Conservation (phyloP, 768 basidiomycete genomes). For the Lactifluus piperatus region DNA sequence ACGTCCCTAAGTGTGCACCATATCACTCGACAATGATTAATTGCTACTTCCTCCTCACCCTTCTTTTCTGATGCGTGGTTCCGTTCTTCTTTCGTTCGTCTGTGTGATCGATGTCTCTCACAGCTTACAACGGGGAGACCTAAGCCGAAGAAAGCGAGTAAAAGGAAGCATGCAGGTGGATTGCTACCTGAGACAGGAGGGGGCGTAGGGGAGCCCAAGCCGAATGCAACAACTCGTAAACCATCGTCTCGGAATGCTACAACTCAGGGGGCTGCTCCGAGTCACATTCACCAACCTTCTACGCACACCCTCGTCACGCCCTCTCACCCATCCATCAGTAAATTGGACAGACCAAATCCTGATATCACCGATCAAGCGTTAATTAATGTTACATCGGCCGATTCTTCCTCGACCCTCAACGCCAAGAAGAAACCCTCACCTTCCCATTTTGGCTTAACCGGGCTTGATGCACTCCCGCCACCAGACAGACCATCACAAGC, state of each 20-base stretch:
- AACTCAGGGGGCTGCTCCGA: not conserved
- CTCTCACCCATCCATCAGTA: not conserved
- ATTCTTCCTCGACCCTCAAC: no score
- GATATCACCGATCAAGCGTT: slow-evolving; percentile 26
- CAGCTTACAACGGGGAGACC: slow-evolving; percentile 73
- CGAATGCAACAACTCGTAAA: not conserved
- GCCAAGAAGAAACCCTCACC: slow-evolving; percentile 16
- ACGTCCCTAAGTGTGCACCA: slow-evolving; percentile 69
- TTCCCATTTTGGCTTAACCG: slow-evolving; percentile 26
- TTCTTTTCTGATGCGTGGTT: slow-evolving; percentile 20
- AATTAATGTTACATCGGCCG: slow-evolving; percentile 24
- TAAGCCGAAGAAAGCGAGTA: slow-evolving; percentile 27
- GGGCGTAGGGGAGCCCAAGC: not conserved
- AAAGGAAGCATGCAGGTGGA: not conserved
- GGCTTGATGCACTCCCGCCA: slow-evolving; percentile 30
- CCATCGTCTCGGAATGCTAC: not conserved
- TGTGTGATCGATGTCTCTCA: slow-evolving; percentile 21
- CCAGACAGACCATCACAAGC: not conserved
- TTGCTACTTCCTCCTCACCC: slow-evolving; percentile 4
- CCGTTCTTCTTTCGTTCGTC: slow-evolving; percentile 26
- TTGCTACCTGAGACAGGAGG: not conserved
- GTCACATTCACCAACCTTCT: not conserved
- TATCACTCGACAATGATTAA: slow-evolving; percentile 20
- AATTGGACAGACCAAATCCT: not conserved
- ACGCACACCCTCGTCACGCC: not conserved